Evolutionary conservation across 331 rosid genomes (phyloP).

Genomic region (Quercus lobata): DNA sequence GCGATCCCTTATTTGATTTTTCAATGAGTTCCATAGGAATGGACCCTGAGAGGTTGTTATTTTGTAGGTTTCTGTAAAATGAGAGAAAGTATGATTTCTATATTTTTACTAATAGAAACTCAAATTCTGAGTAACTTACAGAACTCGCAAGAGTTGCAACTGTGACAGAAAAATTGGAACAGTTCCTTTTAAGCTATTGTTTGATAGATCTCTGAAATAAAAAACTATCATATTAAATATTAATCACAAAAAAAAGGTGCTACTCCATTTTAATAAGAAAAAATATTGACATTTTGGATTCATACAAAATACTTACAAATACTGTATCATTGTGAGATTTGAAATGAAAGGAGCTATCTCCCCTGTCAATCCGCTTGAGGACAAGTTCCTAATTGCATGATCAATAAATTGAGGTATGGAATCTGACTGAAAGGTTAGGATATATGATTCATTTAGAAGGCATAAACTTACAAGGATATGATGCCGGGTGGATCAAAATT

Average conservation of each 20-base stretch:
- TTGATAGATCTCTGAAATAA: slow-evolving; percentile 43
- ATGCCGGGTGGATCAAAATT: slow-evolving; percentile 4
- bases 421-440: too few relatives aligned
- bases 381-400: slow-evolving; percentile 23
- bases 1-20: slow-evolving; percentile 29
- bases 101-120: neutral
- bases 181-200: slow-evolving; percentile 43
- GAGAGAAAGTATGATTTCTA: neutral
- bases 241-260: slow-evolving; percentile 34
- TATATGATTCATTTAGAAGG: too few relatives aligned
- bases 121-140: slow-evolving; percentile 37
- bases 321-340: slow-evolving; percentile 30
- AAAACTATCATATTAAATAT: neutral
- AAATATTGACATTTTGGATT: neutral
- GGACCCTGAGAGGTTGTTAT: slow-evolving; percentile 43
- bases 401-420: too few relatives aligned
- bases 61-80: slow-evolving; percentile 45
- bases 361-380: slow-evolving; percentile 32
- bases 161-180: slow-evolving; percentile 40
- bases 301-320: slow-evolving; percentile 36
- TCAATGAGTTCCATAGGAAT: slow-evolving; percentile 42
- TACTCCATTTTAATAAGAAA: slow-evolving; percentile 51
- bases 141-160: slow-evolving; percentile 24
- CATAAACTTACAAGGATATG: slow-evolving; percentile 7
- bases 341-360: slow-evolving; percentile 18